Percentiles rank a stretch among this genome's conserved stretches.
Conservation (phyloP, 1,139 yeast species). For the Eremothecium coryli region DNA sequence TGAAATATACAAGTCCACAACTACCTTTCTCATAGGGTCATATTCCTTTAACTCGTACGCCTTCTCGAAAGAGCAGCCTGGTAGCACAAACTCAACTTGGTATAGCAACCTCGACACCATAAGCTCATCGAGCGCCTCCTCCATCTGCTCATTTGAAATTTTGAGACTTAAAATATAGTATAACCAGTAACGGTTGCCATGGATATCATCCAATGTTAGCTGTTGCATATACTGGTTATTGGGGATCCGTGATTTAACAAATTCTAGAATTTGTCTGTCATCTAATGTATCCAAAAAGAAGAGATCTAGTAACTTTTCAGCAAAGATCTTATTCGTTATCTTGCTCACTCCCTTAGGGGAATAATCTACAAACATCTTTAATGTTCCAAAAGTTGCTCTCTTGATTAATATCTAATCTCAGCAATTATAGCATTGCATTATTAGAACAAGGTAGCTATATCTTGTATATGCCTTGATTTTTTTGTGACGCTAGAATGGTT, state of each 20-base stretch:
- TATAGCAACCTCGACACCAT: constrained; percentile 16
- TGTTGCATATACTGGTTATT: constrained; percentile 5
- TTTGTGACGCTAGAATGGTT: no score
- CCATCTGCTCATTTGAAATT: constrained; percentile 17
- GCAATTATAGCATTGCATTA: no score
- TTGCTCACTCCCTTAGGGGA: constrained; percentile 16
- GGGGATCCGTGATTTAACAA: constrained; percentile 8
- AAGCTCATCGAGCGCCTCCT: constrained; percentile 9
- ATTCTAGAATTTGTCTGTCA: constrained; percentile 9
- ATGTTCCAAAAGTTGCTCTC: background rate
- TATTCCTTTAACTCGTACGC: constrained; percentile 9
- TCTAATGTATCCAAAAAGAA: constrained; percentile 12
- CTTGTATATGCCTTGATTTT: no score
- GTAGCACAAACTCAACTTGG: constrained; percentile 11
- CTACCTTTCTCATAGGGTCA: constrained; percentile 8
- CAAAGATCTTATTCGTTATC: constrained; percentile 15
- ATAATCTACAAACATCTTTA: constrained; percentile 19
- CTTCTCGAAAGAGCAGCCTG: constrained; percentile 10
- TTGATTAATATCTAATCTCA: background rate
- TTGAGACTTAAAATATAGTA: constrained; percentile 10
- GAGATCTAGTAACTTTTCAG: constrained; percentile 15
- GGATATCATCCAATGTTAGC: constrained; percentile 5
- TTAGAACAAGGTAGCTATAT: no score
- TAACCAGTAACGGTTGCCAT: constrained; percentile 7
- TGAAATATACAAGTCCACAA: constrained; percentile 10